Evolutionary conservation across 2,329 filamentous ascomycete species (phyloP).

Genomic region (Pseudonectria foliicola): DNA sequence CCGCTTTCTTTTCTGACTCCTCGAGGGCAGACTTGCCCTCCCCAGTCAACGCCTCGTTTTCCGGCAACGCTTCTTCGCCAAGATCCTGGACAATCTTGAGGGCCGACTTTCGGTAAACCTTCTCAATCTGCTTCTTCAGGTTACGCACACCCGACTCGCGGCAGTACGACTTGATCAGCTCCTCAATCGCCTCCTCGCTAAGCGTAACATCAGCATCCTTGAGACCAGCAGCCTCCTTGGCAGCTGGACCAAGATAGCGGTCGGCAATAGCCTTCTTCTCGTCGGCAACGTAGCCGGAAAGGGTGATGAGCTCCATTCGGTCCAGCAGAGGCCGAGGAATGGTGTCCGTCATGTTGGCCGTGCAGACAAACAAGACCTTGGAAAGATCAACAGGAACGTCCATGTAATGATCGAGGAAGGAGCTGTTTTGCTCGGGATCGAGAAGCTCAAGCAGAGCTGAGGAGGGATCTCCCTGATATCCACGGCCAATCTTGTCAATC

Average conservation of each 20-base stretch:
- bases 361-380: constrained; percentile 97
- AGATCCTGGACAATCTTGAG: constrained; percentile 95
- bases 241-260: constrained; percentile 82
- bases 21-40: constrained; percentile 75
- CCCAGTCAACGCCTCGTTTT: constrained; percentile 74
- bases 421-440: constrained; percentile 94
- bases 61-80: constrained; percentile 74
- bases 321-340: constrained; percentile 91
- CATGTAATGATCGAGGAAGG: constrained; percentile 97
- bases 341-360: constrained; percentile 97
- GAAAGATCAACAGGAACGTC: constrained; percentile 96
- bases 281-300: constrained; percentile 93
- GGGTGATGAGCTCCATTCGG: constrained; percentile 94
- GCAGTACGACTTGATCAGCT: constrained; percentile 98
- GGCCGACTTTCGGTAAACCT: constrained; percentile 95
- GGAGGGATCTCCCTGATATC: constrained; percentile 92
- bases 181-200: constrained; percentile 79
- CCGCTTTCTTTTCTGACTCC: constrained; percentile 62
- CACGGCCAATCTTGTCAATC: constrained; percentile 94
- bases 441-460: constrained; percentile 89
- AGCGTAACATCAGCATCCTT: constrained; percentile 88
- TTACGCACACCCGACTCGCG: constrained; percentile 96
- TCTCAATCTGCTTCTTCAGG: constrained; percentile 98
- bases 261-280: constrained; percentile 99
- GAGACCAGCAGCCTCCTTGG: constrained; percentile 88